Evolutionary conservation across 2,329 filamentous ascomycete species (phyloP).

Genomic region (Fusarium foetens): DNA sequence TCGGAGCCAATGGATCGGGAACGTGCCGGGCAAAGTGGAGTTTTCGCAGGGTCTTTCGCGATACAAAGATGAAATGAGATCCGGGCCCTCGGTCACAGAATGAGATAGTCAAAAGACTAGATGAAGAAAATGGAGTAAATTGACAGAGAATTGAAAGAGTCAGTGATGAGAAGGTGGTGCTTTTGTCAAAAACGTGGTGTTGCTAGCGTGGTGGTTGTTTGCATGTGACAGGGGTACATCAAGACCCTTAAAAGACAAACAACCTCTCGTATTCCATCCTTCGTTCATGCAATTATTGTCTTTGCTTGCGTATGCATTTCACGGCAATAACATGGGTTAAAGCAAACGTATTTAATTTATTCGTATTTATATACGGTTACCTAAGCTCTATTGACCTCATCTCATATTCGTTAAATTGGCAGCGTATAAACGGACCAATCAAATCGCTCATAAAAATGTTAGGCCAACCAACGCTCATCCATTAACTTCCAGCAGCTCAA

Average conservation of each 20-base stretch:
- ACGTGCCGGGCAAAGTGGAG: constrained; percentile 39
- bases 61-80: not conserved
- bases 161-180: not conserved
- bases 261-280: not conserved
- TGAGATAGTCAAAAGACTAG: not conserved
- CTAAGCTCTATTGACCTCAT: not conserved
- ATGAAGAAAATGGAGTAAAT: not conserved
- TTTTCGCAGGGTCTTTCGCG: no score
- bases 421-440: constrained; percentile 27
- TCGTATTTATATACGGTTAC: not conserved
- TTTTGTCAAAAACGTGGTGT: not conserved
- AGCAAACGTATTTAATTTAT: not conserved
- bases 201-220: not conserved
- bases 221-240: not conserved
- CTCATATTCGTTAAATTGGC: not conserved
- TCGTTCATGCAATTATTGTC: not conserved
- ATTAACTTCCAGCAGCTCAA: constrained; percentile 26
- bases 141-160: not conserved
- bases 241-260: not conserved
- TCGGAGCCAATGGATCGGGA: constrained; percentile 47
- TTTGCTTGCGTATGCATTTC: not conserved
- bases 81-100: constrained; percentile 29
- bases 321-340: not conserved
- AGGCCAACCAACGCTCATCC: constrained; percentile 2
- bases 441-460: constrained; percentile 24